Evolutionary conservation across 257 asterid species (phyloP).

Genomic region (Lantana camara): DNA sequence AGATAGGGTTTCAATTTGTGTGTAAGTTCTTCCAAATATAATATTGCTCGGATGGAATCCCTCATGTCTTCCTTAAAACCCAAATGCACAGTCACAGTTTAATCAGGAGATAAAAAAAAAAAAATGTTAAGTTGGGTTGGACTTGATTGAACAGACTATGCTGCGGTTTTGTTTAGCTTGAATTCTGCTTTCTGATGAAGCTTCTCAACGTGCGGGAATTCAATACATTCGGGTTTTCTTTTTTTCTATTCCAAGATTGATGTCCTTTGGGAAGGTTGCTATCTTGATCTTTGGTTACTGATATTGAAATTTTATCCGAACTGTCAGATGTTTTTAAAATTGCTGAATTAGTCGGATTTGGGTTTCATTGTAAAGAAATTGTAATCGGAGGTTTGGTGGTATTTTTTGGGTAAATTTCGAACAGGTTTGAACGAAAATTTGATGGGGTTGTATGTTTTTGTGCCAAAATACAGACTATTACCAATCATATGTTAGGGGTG

Average conservation of each 20-base stretch:
- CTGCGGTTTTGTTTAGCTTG: not conserved
- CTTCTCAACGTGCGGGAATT: not conserved
- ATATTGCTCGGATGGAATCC: too few species aligned
- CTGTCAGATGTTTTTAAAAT: constrained; percentile 15
- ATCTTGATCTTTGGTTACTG: not conserved
- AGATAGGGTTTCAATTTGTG: too few species aligned
- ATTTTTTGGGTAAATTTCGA: too few species aligned
- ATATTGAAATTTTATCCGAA: not conserved
- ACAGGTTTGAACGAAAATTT: not conserved
- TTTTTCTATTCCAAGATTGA: not conserved
- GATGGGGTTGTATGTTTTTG: not conserved
- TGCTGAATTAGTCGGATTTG: constrained; percentile 2
- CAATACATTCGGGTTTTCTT: not conserved
- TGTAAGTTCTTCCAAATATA: too few species aligned
- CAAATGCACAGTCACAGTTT: not conserved
- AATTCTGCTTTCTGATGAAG: not conserved
- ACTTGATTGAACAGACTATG: constrained; percentile 7
- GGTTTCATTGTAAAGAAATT: too few species aligned
- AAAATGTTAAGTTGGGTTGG: not conserved
- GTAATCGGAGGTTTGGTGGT: too few species aligned
- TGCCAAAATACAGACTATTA: not conserved
- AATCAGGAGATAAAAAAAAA: not conserved
- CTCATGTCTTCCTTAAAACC: too few species aligned
- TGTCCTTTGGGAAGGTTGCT: not conserved
- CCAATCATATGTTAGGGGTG: too few species aligned